These are phyloP conservation scores for Aspergillus bertholletiae DNA, from an alignment of 495 filamentous ascomycete genomes.

Conservation along the genomic window DNA sequence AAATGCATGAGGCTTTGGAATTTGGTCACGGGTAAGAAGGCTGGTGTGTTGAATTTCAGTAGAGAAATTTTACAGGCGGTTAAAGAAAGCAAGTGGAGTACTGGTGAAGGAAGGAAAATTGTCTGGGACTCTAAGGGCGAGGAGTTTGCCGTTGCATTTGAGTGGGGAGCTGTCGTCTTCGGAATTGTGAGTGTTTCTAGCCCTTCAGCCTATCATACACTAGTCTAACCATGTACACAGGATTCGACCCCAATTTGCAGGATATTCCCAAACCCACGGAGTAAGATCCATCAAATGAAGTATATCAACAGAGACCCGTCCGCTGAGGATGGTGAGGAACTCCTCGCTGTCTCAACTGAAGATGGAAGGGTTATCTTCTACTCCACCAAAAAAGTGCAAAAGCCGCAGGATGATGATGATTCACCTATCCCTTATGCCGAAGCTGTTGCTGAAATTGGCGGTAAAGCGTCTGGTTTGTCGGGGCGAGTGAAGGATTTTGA, in stretches of 20 bases:
- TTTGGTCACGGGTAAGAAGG: slow-evolving; percentile 91
- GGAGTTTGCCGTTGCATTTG: slow-evolving; percentile 85
- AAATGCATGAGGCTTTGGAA: slow-evolving; percentile 94
- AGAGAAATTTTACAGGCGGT: slow-evolving; percentile 61
- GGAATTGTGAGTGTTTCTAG: slow-evolving; percentile 56
- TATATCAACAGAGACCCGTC: slow-evolving; percentile 55
- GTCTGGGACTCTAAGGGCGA: slow-evolving; percentile 73
- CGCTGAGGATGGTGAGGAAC: slow-evolving; percentile 38
- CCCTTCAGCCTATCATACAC: neutral
- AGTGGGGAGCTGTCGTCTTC: slow-evolving; percentile 79
- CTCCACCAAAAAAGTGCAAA: slow-evolving; percentile 50
- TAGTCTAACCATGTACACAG: slow-evolving; percentile 25
- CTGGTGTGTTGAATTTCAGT: slow-evolving; percentile 82
- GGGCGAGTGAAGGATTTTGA: slow-evolving; percentile 88
- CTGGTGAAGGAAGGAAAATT: slow-evolving; percentile 80
- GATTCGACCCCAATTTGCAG: slow-evolving; percentile 77
- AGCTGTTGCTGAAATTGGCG: slow-evolving; percentile 75
- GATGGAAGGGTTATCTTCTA: slow-evolving; percentile 89
- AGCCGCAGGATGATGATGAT: slow-evolving; percentile 27
- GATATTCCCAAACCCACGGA: slow-evolving; percentile 61
- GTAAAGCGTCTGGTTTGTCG: slow-evolving; percentile 58
- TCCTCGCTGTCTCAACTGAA: slow-evolving; percentile 84
- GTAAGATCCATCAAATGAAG: slow-evolving; percentile 77
- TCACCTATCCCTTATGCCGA: slow-evolving; percentile 46
- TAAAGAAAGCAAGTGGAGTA: slow-evolving; percentile 70